Evolutionary conservation across 2,329 filamentous ascomycete species (phyloP).

Genomic region (Daldinia eschscholtzii): DNA sequence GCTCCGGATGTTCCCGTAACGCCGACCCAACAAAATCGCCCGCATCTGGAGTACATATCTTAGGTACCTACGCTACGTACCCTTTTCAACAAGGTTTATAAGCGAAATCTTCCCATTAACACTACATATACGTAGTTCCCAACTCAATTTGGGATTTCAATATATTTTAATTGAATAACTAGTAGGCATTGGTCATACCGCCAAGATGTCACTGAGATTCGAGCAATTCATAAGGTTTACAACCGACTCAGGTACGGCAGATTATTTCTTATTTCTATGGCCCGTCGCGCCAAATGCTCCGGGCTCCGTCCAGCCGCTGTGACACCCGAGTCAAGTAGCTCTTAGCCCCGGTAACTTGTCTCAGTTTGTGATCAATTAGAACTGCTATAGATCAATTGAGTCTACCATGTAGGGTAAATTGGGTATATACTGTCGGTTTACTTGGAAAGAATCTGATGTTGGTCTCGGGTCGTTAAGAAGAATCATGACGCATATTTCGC

Average conservation of each 20-base stretch:
- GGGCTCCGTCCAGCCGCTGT: neutral
- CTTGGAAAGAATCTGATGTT: neutral
- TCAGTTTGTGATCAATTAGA: neutral
- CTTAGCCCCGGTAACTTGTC: neutral
- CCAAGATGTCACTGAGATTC: slow-evolving; percentile 48
- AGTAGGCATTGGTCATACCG: slow-evolving; percentile 1
- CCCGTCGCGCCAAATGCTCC: neutral
- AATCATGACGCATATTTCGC: neutral
- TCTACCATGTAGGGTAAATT: neutral
- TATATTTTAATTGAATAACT: neutral
- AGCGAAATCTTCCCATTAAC: neutral
- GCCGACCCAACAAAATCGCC: slow-evolving; percentile 9
- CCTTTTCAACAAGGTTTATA: slow-evolving; percentile 9
- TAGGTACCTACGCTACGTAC: slow-evolving; percentile 9
- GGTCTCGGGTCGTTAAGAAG: too few relatives aligned
- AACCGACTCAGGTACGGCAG: slow-evolving; percentile 59
- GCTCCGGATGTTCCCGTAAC: slow-evolving; percentile 6
- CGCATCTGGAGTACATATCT: neutral
- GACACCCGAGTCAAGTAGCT: slow-evolving; percentile 21
- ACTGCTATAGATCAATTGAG: neutral
- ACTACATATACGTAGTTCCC: neutral
- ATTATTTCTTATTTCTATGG: slow-evolving; percentile 9
- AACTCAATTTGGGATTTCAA: slow-evolving; percentile 5
- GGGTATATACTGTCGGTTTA: neutral
- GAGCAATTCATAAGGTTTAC: slow-evolving; percentile 60